Evolutionary conservation across 495 filamentous ascomycete species (phyloP).

Genomic region (Neurospora tetraspora): DNA sequence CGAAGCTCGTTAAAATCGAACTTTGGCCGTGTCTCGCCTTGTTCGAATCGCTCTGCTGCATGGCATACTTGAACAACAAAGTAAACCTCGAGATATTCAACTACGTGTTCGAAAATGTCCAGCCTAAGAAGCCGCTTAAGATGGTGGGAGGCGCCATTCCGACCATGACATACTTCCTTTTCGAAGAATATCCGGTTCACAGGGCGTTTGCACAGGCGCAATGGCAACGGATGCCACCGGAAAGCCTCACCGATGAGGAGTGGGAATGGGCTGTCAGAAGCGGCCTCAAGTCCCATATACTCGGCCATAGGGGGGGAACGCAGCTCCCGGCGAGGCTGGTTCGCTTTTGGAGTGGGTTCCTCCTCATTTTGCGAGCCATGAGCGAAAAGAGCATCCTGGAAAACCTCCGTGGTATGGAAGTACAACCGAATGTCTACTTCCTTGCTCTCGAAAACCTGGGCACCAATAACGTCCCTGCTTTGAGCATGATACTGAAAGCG

Average conservation of each 20-base stretch:
- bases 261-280: constrained; percentile 78
- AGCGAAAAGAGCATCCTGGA: constrained; percentile 68
- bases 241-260: constrained; percentile 47
- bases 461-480: constrained; percentile 44
- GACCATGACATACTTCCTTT: constrained; percentile 71
- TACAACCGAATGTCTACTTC: constrained; percentile 57
- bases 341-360: constrained; percentile 66
- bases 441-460: constrained; percentile 66
- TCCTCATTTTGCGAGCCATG: constrained; percentile 56
- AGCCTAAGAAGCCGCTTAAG: constrained; percentile 60
- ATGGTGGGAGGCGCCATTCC: constrained; percentile 59
- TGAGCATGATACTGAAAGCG: constrained; percentile 53
- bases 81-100: constrained; percentile 50
- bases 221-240: constrained; percentile 50
- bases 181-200: constrained; percentile 50
- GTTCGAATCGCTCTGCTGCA: constrained; percentile 45
- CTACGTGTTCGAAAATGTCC: constrained; percentile 64
- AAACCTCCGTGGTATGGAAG: constrained; percentile 66
- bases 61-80: constrained; percentile 30
- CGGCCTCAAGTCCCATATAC: constrained; percentile 34
- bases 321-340: constrained; percentile 30
- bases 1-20: constrained; percentile 21
- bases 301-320: constrained; percentile 5
- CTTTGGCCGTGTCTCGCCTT: constrained; percentile 34
- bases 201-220: constrained; percentile 56